These are phyloP conservation scores for Primulina huaijiensis DNA, from an alignment of 257 asterid genomes.

Conservation along the genomic window DNA sequence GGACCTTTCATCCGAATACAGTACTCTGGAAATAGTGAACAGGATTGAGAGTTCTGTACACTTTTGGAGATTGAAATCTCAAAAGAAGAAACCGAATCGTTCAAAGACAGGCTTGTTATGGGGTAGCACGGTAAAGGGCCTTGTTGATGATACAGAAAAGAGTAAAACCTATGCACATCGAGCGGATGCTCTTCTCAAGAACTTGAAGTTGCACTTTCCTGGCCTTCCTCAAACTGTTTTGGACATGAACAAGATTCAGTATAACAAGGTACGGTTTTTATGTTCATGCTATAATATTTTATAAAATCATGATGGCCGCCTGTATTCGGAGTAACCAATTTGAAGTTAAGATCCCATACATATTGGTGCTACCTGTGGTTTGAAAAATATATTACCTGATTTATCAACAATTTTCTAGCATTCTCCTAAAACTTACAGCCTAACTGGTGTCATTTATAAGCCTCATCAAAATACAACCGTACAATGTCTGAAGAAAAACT, in stretches of 20 bases:
- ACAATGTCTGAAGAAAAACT: no score
- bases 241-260: conserved; percentile 77
- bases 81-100: conserved; percentile 45
- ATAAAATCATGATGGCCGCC: not conserved
- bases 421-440: not conserved
- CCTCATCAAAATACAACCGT: not conserved
- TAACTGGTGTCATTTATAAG: not conserved
- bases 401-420: conserved; percentile 1
- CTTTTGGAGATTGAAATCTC: conserved; percentile 65
- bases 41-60: conserved; percentile 72
- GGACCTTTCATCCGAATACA: conserved; percentile 76
- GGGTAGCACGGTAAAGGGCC: conserved; percentile 67
- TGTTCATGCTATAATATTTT: not conserved
- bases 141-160: conserved; percentile 51
- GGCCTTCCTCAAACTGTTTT: conserved; percentile 81
- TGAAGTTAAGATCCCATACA: conserved; percentile 1
- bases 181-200: conserved; percentile 67
- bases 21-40: conserved; percentile 68
- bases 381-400: not conserved
- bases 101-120: conserved; percentile 46
- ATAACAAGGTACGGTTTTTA: conserved; percentile 62
- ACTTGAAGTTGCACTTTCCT: conserved; percentile 70
- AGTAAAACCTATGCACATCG: conserved; percentile 57
- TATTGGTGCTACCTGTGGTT: not conserved
- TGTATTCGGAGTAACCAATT: not conserved